Evolutionary conservation across 768 basidiomycete species (phyloP).

Genomic region (Pulveroboletus ravenelii): DNA sequence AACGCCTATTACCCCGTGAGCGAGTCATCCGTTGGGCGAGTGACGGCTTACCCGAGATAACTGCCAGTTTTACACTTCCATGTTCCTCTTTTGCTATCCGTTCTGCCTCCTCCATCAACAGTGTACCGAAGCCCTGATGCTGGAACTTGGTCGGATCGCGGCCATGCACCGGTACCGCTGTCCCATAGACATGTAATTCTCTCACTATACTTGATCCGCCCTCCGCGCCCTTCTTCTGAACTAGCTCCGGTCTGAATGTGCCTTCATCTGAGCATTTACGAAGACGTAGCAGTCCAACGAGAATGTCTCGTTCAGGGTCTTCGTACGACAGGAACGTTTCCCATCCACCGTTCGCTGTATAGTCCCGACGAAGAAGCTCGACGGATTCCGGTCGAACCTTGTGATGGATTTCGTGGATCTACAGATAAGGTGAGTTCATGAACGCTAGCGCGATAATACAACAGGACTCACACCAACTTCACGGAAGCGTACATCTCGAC

Average conservation of each 20-base stretch:
- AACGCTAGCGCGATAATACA: background rate
- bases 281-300: conserved; percentile 87
- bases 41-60: conserved; percentile 77
- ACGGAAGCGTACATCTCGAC: conserved; percentile 93
- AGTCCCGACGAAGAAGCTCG: conserved; percentile 92
- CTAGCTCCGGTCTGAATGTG: conserved; percentile 91
- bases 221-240: conserved; percentile 60
- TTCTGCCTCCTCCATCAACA: conserved; percentile 99
- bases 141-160: conserved; percentile 98
- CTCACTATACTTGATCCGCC: conserved; percentile 89
- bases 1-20: conserved; percentile 54
- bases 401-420: conserved; percentile 99
- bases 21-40: background rate
- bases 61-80: conserved; percentile 91
- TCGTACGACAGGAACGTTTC: conserved; percentile 99
- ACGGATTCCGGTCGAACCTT: conserved; percentile 94
- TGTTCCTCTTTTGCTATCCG: conserved; percentile 97
- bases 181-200: conserved; percentile 97
- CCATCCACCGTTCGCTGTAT: conserved; percentile 97
- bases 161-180: conserved; percentile 95
- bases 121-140: conserved; percentile 93
- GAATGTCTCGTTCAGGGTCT: conserved; percentile 94
- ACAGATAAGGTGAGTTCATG: conserved; percentile 2
- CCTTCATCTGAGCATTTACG: conserved; percentile 96
- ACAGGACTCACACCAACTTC: conserved; percentile 83